Conservation (phyloP, 2,329 filamentous ascomycete species). For the Nigrospora oryzae region DNA sequence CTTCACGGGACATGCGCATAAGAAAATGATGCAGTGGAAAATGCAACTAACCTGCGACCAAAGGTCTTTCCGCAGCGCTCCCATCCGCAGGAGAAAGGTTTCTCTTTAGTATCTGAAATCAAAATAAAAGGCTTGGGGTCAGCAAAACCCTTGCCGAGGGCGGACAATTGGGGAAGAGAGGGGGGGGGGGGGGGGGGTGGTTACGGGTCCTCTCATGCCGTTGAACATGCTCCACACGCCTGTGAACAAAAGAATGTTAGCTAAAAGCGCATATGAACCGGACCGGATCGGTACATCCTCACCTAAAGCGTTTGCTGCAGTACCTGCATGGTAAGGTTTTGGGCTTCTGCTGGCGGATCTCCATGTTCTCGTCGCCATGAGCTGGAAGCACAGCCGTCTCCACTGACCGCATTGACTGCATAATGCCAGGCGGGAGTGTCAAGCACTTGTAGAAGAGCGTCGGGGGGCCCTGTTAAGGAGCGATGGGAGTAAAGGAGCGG, state of each 20-base stretch:
- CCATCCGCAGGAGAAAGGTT: constrained; percentile 53
- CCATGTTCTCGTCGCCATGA: constrained; percentile 36
- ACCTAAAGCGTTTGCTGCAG: constrained; percentile 56
- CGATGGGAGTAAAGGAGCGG: constrained; percentile 22
- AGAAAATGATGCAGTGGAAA: neutral
- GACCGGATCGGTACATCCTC: constrained; percentile 19
- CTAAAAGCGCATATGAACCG: constrained; percentile 13
- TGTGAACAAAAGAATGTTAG: constrained; percentile 33
- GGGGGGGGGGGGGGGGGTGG: no score
- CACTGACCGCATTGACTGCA: constrained; percentile 46
- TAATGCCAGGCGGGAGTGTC: constrained; percentile 15
- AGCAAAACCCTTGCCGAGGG: no score
- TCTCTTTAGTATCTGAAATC: constrained; percentile 51
- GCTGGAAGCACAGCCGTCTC: constrained; percentile 32
- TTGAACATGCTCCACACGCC: constrained; percentile 57
- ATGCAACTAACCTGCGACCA: constrained; percentile 46
- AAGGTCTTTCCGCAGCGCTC: constrained; percentile 54
- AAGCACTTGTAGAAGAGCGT: no score
- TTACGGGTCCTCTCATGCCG: constrained; percentile 41
- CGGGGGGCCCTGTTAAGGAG: constrained; percentile 9
- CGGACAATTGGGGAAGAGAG: no score
- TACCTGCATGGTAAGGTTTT: constrained; percentile 56
- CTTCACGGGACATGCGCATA: no score
- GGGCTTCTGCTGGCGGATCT: constrained; percentile 49
- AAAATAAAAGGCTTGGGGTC: no score